Conservation (phyloP, 495 filamentous ascomycete species). For the Parachaetomium inaequale region DNA sequence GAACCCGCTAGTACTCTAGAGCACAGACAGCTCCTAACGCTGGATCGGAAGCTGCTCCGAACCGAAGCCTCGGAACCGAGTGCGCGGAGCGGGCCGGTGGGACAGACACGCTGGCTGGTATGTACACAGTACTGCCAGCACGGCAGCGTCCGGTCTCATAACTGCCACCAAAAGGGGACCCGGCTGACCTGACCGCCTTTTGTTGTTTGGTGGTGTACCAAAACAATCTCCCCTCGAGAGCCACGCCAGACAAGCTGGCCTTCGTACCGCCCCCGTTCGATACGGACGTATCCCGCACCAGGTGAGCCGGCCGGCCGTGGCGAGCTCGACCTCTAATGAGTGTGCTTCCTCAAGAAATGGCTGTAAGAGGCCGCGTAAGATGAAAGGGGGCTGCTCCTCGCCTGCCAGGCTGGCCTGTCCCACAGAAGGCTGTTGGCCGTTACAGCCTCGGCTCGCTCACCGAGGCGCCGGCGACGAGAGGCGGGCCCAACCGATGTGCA, state of each 20-base stretch:
- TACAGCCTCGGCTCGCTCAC: not conserved
- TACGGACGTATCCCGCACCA: not conserved
- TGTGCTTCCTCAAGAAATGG: not conserved
- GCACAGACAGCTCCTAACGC: not conserved
- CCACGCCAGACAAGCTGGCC: not conserved
- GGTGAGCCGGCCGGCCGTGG: not conserved
- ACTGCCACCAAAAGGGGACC: not conserved
- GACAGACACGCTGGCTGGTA: not conserved
- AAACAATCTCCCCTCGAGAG: not conserved
- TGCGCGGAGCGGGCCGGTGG: not conserved
- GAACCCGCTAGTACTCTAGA: not conserved
- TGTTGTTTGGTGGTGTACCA: not conserved
- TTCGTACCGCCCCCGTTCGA: not conserved
- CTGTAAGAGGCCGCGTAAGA: slow-evolving; percentile 8
- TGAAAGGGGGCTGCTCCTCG: not conserved
- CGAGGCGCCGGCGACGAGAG: not conserved
- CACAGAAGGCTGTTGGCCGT: not conserved
- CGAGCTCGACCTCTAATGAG: not conserved
- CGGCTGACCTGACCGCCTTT: not conserved
- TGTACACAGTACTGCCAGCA: not conserved
- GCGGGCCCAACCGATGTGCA: not conserved
- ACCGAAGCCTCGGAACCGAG: not conserved
- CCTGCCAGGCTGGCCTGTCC: not conserved
- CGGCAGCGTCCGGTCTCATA: not conserved
- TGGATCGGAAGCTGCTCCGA: not conserved